Base-by-base conservation (phyloP, 2,329 filamentous ascomycete genomes). In the Botrytis fabae region DNA sequence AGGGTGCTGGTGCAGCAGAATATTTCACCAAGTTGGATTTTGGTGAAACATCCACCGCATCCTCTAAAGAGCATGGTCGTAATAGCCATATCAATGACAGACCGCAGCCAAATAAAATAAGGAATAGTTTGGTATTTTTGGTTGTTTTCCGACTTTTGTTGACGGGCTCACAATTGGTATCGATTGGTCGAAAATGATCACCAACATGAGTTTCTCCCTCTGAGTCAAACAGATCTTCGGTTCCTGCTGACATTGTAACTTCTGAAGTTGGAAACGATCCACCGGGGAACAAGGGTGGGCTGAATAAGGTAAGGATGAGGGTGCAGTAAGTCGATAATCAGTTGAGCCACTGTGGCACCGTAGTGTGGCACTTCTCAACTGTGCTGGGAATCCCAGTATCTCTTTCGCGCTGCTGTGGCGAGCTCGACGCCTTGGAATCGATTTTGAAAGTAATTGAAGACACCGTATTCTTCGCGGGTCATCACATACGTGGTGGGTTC, bases 391-490 rank as follows among this genome's bases (percentile, higher is more conserved):
- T 87, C 84, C 88, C 88, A 90, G 80, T 85, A 89, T 73, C 86
- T 82, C 77, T 81, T 84, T 75, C 83, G 83, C 28, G 87, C 87
- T 54, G 80, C 82, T n/a, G 83, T 79, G 59, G 85, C 85, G n/a
- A 83, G 78, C 75, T 83, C 79, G 76, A 86, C 81, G 74, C 88
- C 87, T 44, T 84, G 81, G 79, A 92, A 94, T 16, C 91, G 88
- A 75, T 87, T 83, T 75, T 92, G 91, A 81, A 92, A 95, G 82
- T 91, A 95, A 84, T 96, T 97, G 88, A 97, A 94, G 74, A 97
- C 86, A 71, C 92, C 89, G 79, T 96, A 97, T 83, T 97, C 93
- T 82, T 93, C 90, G 75, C 87, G 85, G 48, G 85, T 89, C 84
- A 97, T 90, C 76, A 96, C 82, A 82, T 95, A 97, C n/a, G 85